These are phyloP conservation scores for Suillus placidus DNA, from an alignment of 768 basidiomycete genomes.

Conservation along the genomic window DNA sequence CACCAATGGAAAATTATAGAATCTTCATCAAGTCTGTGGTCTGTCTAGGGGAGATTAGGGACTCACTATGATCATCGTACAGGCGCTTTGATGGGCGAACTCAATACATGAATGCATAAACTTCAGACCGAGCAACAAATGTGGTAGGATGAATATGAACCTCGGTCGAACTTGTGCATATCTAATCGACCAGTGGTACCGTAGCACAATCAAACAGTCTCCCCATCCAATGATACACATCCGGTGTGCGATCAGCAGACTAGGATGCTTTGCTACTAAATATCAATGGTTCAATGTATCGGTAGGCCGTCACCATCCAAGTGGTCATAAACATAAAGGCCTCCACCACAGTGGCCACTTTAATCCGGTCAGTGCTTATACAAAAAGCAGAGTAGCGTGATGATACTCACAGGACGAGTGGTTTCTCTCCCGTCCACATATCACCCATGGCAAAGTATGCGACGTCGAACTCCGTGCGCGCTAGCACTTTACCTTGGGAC, in stretches of 20 bases:
- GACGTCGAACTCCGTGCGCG: slow-evolving; percentile 57
- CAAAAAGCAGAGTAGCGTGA: background rate
- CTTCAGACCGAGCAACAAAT: background rate
- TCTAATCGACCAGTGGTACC: background rate
- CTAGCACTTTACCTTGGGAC: slow-evolving; percentile 52
- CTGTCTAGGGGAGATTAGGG: background rate
- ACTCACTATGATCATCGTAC: background rate
- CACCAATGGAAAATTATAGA: background rate
- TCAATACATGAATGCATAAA: background rate
- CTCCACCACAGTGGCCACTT: slow-evolving; percentile 55
- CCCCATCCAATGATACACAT: background rate
- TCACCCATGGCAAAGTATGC: slow-evolving; percentile 64
- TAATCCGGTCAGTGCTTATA: slow-evolving; percentile 1
- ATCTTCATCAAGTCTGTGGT: background rate
- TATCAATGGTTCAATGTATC: background rate
- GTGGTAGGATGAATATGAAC: background rate
- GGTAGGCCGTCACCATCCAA: slow-evolving; percentile 23
- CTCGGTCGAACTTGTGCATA: background rate
- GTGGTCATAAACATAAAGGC: slow-evolving; percentile 48
- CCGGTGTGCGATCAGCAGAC: background rate
- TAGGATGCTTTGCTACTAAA: background rate
- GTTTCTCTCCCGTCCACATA: slow-evolving; percentile 49
- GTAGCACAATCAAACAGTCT: background rate
- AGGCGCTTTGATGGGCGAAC: background rate
- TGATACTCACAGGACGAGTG: slow-evolving; percentile 60